phyloP scores from a whole-genome alignment of 805 yeast genomes.

The Metschnikowia cubensis region DNA sequence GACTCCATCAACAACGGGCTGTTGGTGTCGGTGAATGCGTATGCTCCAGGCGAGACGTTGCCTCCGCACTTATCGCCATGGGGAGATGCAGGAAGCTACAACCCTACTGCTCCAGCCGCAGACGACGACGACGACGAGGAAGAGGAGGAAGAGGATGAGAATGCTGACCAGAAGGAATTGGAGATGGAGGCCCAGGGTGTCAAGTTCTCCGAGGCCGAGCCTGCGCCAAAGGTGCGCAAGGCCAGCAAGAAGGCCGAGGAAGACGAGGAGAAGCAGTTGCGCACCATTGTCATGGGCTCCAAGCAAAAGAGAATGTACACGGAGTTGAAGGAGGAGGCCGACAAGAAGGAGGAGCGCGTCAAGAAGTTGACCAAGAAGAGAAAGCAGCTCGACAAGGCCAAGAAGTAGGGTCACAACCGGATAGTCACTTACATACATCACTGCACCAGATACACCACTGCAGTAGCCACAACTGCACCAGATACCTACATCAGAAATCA shows the following conservation, averaged over 20 bases:
- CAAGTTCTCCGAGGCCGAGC: constrained; percentile 54
- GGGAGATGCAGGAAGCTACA: constrained; percentile 92
- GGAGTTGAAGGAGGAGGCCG: constrained; percentile 90
- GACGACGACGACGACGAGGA: constrained; percentile 40
- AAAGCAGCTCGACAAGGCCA: constrained; percentile 64
- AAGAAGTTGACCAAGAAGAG: constrained; percentile 66
- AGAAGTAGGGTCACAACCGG: constrained; percentile 10
- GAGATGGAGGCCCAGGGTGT: constrained; percentile 81
- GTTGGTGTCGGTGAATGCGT: constrained; percentile 70
- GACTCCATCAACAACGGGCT: constrained; percentile 80
- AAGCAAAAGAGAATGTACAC: constrained; percentile 91
- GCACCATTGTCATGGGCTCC: constrained; percentile 96
- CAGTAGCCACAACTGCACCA: too few relatives aligned
- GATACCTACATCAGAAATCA: too few relatives aligned
- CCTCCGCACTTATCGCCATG: constrained; percentile 99
- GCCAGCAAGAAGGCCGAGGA: constrained; percentile 25
- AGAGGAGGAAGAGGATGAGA: constrained; percentile 41
- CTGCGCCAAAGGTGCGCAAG: constrained; percentile 21
- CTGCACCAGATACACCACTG: too few relatives aligned
- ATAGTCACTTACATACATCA: too few relatives aligned
- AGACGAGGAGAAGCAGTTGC: constrained; percentile 80
- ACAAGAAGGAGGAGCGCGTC: constrained; percentile 74
- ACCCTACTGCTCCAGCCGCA: constrained; percentile 61
- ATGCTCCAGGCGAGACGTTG: constrained; percentile 90
- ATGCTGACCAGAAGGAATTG: constrained; percentile 73